These are phyloP conservation scores for Evansstolkia leycettana DNA, from an alignment of 495 filamentous ascomycete species.

Conservation along the genomic window DNA sequence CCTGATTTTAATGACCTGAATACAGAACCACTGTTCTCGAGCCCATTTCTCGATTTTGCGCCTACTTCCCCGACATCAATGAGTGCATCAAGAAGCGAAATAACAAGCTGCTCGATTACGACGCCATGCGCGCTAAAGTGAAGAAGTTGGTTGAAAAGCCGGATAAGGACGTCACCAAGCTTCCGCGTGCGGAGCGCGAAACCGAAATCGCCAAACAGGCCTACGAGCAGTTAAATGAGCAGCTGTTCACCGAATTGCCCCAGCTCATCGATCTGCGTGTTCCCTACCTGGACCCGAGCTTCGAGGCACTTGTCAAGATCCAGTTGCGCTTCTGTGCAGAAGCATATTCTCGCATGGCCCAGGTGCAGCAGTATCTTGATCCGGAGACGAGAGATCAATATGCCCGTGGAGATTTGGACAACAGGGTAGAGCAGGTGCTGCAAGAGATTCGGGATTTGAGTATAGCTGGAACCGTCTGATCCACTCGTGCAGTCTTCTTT, in stretches of 20 bases:
- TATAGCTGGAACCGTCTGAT: conserved; percentile 65
- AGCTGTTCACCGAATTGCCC: conserved; percentile 84
- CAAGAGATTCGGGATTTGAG: conserved; percentile 95
- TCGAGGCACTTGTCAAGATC: conserved; percentile 97
- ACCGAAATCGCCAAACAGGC: conserved; percentile 82
- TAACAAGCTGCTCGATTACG: conserved; percentile 96
- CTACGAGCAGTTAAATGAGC: conserved; percentile 93
- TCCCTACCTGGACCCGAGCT: conserved; percentile 90
- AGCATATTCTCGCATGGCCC: conserved; percentile 92
- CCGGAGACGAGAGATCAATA: conserved; percentile 95
- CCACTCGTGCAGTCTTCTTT: neutral
- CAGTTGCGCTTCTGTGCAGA: conserved; percentile 96
- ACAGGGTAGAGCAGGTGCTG: conserved; percentile 85
- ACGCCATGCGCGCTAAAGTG: conserved; percentile 86
- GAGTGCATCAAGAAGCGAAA: conserved; percentile 98
- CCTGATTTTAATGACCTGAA: neutral
- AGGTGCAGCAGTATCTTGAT: conserved; percentile 97
- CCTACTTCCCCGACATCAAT: conserved; percentile 98
- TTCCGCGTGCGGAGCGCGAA: conserved; percentile 89
- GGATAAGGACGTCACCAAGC: conserved; percentile 92
- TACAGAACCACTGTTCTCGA: conserved; percentile 83
- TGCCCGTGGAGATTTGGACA: conserved; percentile 84
- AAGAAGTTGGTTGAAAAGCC: conserved; percentile 96
- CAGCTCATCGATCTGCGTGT: conserved; percentile 95
- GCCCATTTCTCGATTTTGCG: conserved; percentile 88